Percentiles rank a stretch among this genome's conserved stretches.
phyloP scores from a whole-genome alignment of 306 rosid genomes.

The Fragaria iinumae region DNA sequence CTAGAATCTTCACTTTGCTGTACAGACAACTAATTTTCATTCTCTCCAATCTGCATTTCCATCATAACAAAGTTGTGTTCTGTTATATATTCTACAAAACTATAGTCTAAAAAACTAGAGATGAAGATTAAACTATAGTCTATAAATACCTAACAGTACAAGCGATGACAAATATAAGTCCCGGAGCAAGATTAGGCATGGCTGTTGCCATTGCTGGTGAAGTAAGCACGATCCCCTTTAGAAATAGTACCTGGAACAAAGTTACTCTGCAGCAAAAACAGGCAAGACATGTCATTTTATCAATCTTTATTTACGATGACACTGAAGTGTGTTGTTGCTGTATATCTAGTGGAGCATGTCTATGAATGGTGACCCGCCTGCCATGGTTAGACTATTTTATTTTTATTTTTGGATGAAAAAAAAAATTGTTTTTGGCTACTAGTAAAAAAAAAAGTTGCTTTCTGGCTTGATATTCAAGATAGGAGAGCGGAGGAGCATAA shows the following conservation, averaged over 20 bases:
- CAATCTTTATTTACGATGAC: background rate
- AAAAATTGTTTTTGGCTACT: too few relatives aligned
- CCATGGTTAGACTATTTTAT: background rate
- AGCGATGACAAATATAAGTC: constrained; percentile 74
- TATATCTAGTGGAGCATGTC: background rate
- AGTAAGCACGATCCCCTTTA: constrained; percentile 69
- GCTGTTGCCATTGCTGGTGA: constrained; percentile 94
- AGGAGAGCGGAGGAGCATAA: background rate
- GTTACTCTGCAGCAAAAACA: constrained; percentile 52
- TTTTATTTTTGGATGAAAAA: background rate
- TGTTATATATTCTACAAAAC: background rate
- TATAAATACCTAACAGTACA: constrained; percentile 62
- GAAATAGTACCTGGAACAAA: constrained; percentile 58
- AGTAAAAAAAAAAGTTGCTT: too few relatives aligned
- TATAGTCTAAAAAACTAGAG: background rate
- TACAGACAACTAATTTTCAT: constrained; percentile 49
- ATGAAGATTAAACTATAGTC: background rate
- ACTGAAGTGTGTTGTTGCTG: background rate
- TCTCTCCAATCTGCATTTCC: constrained; percentile 68
- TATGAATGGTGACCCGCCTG: background rate
- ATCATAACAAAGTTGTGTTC: background rate
- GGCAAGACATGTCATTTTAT: background rate
- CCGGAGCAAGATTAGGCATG: constrained; percentile 94
- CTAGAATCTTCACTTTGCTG: constrained; percentile 73
- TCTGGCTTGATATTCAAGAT: background rate